These are phyloP conservation scores for Eimeria necatrix DNA, from an alignment of 169 alveolate genomes.

Conservation along the genomic window DNA sequence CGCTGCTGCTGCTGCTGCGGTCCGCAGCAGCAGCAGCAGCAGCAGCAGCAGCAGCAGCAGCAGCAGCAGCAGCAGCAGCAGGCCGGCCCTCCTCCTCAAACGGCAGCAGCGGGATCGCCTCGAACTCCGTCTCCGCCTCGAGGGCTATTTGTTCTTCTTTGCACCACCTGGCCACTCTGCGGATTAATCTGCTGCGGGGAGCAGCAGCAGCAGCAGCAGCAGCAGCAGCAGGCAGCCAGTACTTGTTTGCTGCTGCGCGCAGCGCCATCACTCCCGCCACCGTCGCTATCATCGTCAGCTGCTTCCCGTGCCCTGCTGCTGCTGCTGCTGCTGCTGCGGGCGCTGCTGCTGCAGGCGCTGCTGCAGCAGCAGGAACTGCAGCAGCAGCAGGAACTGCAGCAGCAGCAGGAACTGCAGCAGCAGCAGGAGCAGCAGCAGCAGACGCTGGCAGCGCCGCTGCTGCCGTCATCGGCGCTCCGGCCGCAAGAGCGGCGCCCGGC, in stretches of 20 bases:
- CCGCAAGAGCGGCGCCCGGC: neutral
- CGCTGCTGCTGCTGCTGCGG: slow-evolving; percentile 1
- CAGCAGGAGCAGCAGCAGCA: neutral
- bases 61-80: neutral
- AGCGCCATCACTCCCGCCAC: slow-evolving; percentile 12
- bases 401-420: neutral
- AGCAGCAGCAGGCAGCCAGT: slow-evolving; percentile 3
- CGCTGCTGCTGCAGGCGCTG: slow-evolving; percentile 10
- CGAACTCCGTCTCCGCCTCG: slow-evolving; percentile 33
- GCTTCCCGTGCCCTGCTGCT: slow-evolving; percentile 33
- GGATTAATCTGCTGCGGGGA: neutral
- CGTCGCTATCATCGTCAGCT: slow-evolving; percentile 1
- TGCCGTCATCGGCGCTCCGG: neutral
- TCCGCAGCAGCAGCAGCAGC: neutral
- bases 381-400: neutral
- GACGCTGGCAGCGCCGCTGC: neutral
- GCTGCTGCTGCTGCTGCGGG: neutral
- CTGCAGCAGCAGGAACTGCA: neutral
- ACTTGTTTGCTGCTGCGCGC: neutral
- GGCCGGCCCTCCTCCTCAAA: neutral
- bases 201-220: neutral
- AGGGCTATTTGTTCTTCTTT: slow-evolving; percentile 15
- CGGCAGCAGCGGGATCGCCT: neutral
- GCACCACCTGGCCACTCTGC: neutral
- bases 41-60: neutral